These are phyloP conservation scores for Deinandra increscens DNA, from an alignment of 129 eudicot species.

Conservation along the genomic window DNA sequence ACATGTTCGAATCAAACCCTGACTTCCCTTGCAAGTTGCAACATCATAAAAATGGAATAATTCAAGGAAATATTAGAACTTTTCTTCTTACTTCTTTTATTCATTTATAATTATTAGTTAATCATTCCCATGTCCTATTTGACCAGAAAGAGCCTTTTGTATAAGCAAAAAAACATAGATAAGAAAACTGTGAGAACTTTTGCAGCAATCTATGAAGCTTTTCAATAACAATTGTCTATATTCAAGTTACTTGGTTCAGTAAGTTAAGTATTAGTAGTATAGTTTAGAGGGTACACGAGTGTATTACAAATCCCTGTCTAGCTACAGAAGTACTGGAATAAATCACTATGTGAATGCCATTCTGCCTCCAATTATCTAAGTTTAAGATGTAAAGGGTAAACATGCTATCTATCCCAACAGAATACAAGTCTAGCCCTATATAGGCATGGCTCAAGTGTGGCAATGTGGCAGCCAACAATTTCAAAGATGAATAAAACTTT, in stretches of 20 bases:
- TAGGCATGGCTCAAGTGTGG: not conserved
- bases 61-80: not conserved
- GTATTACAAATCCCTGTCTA: no score
- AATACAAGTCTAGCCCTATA: not conserved
- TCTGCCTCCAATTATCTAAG: not conserved
- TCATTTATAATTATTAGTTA: not conserved
- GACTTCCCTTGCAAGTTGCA: constrained; percentile 9
- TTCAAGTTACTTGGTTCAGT: not conserved
- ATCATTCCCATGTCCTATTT: not conserved
- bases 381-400: not conserved
- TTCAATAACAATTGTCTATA: not conserved
- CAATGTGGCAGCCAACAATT: not conserved
- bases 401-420: not conserved
- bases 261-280: no score
- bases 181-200: not conserved
- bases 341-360: not conserved
- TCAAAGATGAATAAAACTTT: not conserved
- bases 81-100: not conserved
- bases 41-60: not conserved
- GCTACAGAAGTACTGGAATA: not conserved
- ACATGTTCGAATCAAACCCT: constrained; percentile 5
- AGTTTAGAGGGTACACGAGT: no score
- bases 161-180: not conserved
- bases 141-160: not conserved
- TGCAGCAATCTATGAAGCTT: not conserved